phyloP scores from a whole-genome alignment of 306 rosid genomes.

The Albizia julibrissin region DNA sequence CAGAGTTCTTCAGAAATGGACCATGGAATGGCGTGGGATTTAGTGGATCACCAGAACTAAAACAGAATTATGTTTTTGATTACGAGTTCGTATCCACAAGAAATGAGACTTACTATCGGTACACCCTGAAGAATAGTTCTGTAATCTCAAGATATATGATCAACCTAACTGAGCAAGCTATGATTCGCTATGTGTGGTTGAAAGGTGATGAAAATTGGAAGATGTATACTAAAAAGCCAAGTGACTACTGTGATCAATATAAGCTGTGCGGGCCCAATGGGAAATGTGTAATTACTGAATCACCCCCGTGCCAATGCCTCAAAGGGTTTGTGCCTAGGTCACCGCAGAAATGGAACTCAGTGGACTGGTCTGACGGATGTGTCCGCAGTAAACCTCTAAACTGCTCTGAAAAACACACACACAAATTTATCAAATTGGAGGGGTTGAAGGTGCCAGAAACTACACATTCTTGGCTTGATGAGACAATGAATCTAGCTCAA shows the following conservation, averaged over 20 bases:
- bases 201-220: background rate
- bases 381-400: background rate
- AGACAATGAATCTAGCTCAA: background rate
- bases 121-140: background rate
- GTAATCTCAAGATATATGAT: background rate
- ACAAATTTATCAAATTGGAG: background rate
- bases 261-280: background rate
- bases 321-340: slow-evolving; percentile 3
- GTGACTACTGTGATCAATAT: background rate
- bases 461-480: background rate
- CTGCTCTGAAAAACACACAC: background rate
- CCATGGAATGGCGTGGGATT: background rate
- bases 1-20: background rate
- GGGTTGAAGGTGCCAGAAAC: background rate
- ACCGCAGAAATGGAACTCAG: background rate
- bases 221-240: background rate
- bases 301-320: background rate
- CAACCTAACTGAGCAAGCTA: background rate
- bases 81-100: background rate
- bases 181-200: background rate
- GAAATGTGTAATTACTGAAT: background rate
- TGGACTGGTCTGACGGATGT: slow-evolving; percentile 12
- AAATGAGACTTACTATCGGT: background rate
- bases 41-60: background rate
- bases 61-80: background rate